Conservation (phyloP, 768 basidiomycete species). For the Daedalea quercina region DNA sequence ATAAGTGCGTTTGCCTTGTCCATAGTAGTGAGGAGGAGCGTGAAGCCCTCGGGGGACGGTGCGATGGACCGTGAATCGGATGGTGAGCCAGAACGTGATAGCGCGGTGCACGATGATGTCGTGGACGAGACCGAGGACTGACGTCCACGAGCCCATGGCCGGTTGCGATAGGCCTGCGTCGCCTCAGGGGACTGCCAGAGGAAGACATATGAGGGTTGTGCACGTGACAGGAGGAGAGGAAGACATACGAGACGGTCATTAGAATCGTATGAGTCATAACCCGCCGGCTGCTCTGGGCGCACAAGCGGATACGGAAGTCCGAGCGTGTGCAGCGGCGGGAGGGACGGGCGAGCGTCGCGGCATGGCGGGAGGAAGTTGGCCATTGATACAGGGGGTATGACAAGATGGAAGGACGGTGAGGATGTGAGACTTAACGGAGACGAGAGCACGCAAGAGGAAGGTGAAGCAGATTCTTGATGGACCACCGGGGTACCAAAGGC, state of each 20-base stretch:
- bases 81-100: conserved; percentile 22
- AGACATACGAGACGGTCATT: conserved; percentile 10
- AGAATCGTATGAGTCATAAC: conserved; percentile 7
- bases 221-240: not conserved
- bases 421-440: not conserved
- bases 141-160: conserved; percentile 1
- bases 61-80: not conserved
- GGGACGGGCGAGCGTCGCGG: conserved; percentile 37
- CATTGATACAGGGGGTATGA: conserved; percentile 5
- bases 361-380: conserved; percentile 10
- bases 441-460: conserved; percentile 1
- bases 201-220: not conserved
- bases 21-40: conserved; percentile 42
- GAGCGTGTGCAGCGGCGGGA: conserved; percentile 47
- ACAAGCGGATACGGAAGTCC: conserved; percentile 25
- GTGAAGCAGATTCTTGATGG: conserved; percentile 11
- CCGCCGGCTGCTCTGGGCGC: not conserved
- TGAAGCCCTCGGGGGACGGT: conserved; percentile 7
- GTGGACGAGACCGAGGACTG: conserved; percentile 33
- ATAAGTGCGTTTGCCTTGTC: conserved; percentile 48
- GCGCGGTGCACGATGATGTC: conserved; percentile 33
- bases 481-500: conserved; percentile 25
- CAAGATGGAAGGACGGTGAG: conserved; percentile 2
- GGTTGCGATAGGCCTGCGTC: not conserved
- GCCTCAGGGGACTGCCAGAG: not conserved